Evolutionary conservation across 179 eudicot species (phyloP).

Genomic region (Silene coronaria): DNA sequence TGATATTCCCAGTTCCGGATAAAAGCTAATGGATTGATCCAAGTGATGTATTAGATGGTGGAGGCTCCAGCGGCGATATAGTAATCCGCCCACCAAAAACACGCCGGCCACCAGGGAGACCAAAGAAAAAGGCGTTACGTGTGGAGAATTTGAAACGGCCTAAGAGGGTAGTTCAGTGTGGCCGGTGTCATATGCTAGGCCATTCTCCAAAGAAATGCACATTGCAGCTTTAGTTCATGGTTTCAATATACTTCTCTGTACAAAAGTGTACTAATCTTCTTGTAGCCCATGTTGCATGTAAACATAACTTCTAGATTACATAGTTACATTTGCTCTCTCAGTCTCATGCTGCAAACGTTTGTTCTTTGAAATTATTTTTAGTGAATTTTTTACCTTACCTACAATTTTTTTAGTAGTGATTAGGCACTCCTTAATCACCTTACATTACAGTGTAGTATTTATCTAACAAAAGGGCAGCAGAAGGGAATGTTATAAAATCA

Average conservation of each 20-base stretch:
- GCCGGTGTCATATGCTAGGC: conserved; percentile 90
- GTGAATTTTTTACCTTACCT: too few species aligned
- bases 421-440: too few species aligned
- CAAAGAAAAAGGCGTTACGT: conserved; percentile 87
- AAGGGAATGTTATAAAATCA: too few species aligned
- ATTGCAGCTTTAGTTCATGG: conserved; percentile 35
- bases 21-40: conserved; percentile 58
- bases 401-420: too few species aligned
- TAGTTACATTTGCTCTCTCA: too few species aligned
- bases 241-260: conserved; percentile 6
- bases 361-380: too few species aligned
- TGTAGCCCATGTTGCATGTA: neutral
- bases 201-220: conserved; percentile 97
- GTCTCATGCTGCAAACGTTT: too few species aligned
- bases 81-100: conserved; percentile 77
- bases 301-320: neutral
- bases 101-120: conserved; percentile 94
- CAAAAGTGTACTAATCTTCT: conserved; percentile 8
- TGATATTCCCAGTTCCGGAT: conserved; percentile 70
- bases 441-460: too few species aligned
- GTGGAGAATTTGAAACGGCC: conserved; percentile 88
- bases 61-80: conserved; percentile 46
- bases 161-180: conserved; percentile 87
- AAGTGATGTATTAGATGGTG: conserved; percentile 50
- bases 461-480: too few species aligned